Conservation (phyloP, 805 yeast species). For the Kodamaea kaohsiungensis region DNA sequence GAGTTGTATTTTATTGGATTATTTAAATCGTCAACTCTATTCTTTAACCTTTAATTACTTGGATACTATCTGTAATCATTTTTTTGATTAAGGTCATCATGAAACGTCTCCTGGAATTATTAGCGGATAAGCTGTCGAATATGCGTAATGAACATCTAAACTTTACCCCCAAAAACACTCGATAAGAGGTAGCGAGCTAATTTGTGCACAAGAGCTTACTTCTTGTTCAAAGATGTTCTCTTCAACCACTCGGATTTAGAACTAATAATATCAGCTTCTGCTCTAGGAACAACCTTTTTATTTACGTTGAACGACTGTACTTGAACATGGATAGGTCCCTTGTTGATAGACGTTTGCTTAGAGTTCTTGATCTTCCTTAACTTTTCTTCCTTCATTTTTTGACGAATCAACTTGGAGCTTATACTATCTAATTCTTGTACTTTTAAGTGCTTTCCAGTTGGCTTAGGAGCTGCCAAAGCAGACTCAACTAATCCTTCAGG, state of each 20-base stretch:
- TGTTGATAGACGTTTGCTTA: constrained; percentile 29
- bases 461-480: constrained; percentile 17
- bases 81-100: too few species aligned
- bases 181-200: too few species aligned
- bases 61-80: too few species aligned
- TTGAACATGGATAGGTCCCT: constrained; percentile 43
- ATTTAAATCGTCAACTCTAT: too few species aligned
- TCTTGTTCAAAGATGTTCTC: constrained; percentile 38
- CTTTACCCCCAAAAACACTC: too few species aligned
- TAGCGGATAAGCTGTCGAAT: too few species aligned
- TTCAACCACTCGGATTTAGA: constrained; percentile 41
- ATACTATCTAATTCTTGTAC: constrained; percentile 35
- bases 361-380: constrained; percentile 26
- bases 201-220: constrained; percentile 16
- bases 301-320: constrained; percentile 26
- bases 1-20: too few species aligned
- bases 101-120: too few species aligned
- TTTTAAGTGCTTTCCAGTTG: constrained; percentile 31
- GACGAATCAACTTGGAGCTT: constrained; percentile 26
- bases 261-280: constrained; percentile 33
- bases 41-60: too few species aligned
- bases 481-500: constrained; percentile 41
- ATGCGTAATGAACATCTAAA: too few species aligned
- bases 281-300: constrained; percentile 34
- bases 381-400: constrained; percentile 34